These are phyloP conservation scores for Leccinum griseonigrum DNA, from an alignment of 1,284 basidiomycete genomes.

Conservation along the genomic window DNA sequence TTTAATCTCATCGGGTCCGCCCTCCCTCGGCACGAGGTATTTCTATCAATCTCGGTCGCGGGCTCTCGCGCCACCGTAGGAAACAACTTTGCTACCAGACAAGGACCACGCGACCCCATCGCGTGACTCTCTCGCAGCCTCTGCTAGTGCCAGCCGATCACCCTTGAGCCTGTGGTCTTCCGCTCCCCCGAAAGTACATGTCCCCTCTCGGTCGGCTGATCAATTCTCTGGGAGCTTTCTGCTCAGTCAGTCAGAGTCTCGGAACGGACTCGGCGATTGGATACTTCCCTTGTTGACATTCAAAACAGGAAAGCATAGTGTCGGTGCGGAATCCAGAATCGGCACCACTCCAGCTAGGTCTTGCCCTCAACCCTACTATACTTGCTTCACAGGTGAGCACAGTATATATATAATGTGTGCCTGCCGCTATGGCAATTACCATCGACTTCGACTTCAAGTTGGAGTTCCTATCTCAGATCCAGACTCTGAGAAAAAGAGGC, in stretches of 20 bases:
- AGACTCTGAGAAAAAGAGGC: not conserved
- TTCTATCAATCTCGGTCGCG: not conserved
- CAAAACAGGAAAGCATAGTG: constrained; percentile 7
- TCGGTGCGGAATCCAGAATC: not conserved
- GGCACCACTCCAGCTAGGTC: not conserved
- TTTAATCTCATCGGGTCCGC: not conserved
- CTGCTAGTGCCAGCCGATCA: not conserved
- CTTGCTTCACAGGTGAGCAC: not conserved
- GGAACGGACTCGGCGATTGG: not conserved
- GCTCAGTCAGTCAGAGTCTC: too few species aligned
- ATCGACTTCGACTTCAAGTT: not conserved
- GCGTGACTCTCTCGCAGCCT: too few species aligned
- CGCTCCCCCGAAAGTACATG: not conserved
- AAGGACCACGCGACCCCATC: not conserved
- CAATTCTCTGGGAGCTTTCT: not conserved
- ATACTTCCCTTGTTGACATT: not conserved
- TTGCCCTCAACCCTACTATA: not conserved
- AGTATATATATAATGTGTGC: not conserved
- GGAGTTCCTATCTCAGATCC: not conserved
- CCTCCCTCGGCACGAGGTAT: not conserved
- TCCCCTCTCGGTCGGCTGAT: not conserved
- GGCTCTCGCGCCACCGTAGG: not conserved
- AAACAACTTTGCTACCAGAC: not conserved
- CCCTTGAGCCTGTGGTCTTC: not conserved
- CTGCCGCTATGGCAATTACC: not conserved